phyloP scores from a whole-genome alignment of 148 eudicot genomes.

The Camellia sinensis region DNA sequence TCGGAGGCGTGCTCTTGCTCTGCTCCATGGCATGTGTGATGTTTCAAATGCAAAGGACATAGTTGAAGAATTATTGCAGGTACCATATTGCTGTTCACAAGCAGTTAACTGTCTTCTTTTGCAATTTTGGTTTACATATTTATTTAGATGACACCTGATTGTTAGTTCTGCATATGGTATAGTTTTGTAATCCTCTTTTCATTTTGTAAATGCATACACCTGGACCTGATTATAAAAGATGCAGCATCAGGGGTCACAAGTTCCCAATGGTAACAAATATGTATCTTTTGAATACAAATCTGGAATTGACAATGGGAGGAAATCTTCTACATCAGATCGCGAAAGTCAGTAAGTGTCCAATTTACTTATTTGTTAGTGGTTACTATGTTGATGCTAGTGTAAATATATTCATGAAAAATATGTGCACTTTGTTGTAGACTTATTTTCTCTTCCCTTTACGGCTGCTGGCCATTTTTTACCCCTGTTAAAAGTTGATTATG shows the following conservation, averaged over 20 bases:
- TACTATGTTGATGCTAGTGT: not conserved
- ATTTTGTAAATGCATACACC: slow-evolving; percentile 8
- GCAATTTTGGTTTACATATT: not conserved
- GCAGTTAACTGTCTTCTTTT: too few relatives aligned
- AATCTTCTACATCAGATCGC: slow-evolving; percentile 88
- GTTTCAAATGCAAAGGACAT: too few relatives aligned
- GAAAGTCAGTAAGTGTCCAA: slow-evolving; percentile 95
- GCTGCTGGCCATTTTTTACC: not conserved
- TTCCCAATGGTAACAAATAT: slow-evolving; percentile 78
- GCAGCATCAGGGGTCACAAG: slow-evolving; percentile 94
- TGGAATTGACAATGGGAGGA: slow-evolving; percentile 71
- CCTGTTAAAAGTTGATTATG: not conserved
- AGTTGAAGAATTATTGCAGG: too few relatives aligned
- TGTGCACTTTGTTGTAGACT: not conserved
- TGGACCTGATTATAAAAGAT: slow-evolving; percentile 18
- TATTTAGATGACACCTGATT: slow-evolving; percentile 1
- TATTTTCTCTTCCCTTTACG: not conserved
- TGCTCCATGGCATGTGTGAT: too few relatives aligned
- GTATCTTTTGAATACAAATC: slow-evolving; percentile 82
- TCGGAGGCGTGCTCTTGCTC: too few relatives aligned
- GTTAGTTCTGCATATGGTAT: slow-evolving; percentile 5
- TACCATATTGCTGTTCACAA: too few relatives aligned
- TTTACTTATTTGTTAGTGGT: slow-evolving; percentile 15
- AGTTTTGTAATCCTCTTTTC: slow-evolving; percentile 3
- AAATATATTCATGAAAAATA: not conserved